Percentiles rank a stretch among this genome's conserved stretches.
Conservation (phyloP, 2,329 filamentous ascomycete genomes). For the Ophioceras dolichostomum region DNA sequence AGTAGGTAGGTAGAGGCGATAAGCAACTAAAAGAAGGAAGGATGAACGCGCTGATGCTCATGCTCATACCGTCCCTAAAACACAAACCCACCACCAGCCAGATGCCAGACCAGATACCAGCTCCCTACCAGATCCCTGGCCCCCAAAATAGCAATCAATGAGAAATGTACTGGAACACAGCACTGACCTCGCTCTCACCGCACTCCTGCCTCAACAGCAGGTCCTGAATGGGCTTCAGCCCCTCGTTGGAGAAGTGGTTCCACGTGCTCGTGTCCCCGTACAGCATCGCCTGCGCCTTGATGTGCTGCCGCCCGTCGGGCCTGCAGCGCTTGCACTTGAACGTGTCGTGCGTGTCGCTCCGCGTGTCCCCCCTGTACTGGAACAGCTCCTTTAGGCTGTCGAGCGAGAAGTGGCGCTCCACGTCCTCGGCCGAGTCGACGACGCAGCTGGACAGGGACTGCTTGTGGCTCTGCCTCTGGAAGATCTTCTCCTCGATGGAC, state of each 20-base stretch:
- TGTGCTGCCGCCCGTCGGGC: constrained; percentile 71
- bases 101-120: neutral
- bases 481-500: constrained; percentile 93
- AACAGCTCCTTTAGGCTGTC: constrained; percentile 89
- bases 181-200: constrained; percentile 68
- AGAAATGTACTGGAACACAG: constrained; percentile 97
- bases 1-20: too few species aligned
- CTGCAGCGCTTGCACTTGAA: constrained; percentile 97
- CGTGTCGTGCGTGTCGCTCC: constrained; percentile 91
- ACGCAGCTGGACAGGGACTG: constrained; percentile 93
- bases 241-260: constrained; percentile 90
- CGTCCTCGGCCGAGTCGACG: constrained; percentile 91
- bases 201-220: constrained; percentile 78
- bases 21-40: too few species aligned
- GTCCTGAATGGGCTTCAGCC: constrained; percentile 77
- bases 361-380: constrained; percentile 76
- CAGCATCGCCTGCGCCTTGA: constrained; percentile 89
- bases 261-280: constrained; percentile 98
- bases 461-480: constrained; percentile 96
- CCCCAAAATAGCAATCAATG: constrained; percentile 50
- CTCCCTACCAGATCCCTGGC: neutral
- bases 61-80: too few species aligned
- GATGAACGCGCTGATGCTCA: too few species aligned
- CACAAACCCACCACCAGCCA: neutral
- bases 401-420: constrained; percentile 89